Evolutionary conservation across 306 rosid genomes (phyloP), one percentile per base, ranked within the genome.

Genomic region (Quercus agrifolia): DNA sequence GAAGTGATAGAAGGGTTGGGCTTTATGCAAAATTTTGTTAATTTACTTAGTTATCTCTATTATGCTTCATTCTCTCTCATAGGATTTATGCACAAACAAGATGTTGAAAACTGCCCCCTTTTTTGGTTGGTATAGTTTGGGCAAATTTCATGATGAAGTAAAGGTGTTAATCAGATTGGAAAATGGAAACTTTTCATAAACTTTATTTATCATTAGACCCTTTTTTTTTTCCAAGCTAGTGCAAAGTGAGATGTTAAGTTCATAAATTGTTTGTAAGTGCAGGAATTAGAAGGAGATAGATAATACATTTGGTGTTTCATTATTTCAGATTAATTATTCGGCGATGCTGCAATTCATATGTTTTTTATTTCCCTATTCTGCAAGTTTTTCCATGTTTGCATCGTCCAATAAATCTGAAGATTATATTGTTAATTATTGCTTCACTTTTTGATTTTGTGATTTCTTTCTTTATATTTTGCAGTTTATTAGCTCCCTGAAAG

Each of bases 401-500:
- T 10, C 21, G 75, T 49, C 9, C 8, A 15, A 66, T 7, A 33
- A 8, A 17, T 15, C 20, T 19, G 3, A 15, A 6, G 21, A 28
- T 20, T 51, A n/a, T 76, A 67, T 27, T 71, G 23, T 64, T 64
- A 17, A 27, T 71, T 54, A 72, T 51, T 56, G 55, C 21, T 74
- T 70, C 20, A 18, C 33, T 20, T 61, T 80, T 67, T 31, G 6
- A 12, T 57, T 71, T 28, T 1, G 18, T 74, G 69, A 30, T 70
- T 74, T 83, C 71, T 72, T 73, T 80, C 78, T 57, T 44, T 62
- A 66, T 52, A 63, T 19, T 78, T 73, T 82, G 83, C 98, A 94
- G 99, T 94, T 94, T 77, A 91, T 94, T 84, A 85, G 90, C 85
- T 94, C 99, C 81, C 85, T 94, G 91, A 94, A 94, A 83, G 99